Conservation (phyloP, 1,284 basidiomycete species). For the Moesziomyces antarcticus region DNA sequence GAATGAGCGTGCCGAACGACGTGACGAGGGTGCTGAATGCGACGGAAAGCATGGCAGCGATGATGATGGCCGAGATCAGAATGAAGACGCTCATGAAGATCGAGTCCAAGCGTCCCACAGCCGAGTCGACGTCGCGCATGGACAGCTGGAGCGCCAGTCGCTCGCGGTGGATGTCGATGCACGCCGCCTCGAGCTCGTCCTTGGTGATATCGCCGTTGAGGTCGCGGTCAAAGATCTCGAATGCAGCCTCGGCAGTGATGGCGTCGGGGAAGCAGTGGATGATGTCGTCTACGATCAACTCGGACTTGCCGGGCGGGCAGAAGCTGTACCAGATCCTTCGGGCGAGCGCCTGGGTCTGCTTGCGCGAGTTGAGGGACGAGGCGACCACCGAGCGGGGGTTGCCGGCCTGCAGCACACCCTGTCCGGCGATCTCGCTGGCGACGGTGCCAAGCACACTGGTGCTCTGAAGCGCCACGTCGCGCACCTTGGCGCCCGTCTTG, state of each 20-base stretch:
- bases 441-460: constrained; percentile 69
- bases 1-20: constrained; percentile 82
- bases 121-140: constrained; percentile 90
- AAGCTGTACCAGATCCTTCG: constrained; percentile 89
- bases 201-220: constrained; percentile 80
- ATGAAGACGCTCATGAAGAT: constrained; percentile 72
- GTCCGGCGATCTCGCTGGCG: constrained; percentile 73
- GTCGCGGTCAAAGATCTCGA: constrained; percentile 85
- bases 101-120: constrained; percentile 72
- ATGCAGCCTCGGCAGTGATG: constrained; percentile 70
- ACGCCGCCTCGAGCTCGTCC: constrained; percentile 82
- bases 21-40: constrained; percentile 80
- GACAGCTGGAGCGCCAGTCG: constrained; percentile 84
- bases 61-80: constrained; percentile 77
- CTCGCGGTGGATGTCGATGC: constrained; percentile 84
- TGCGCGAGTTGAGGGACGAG: constrained; percentile 67
- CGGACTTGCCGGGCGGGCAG: constrained; percentile 69
- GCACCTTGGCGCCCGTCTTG: constrained; percentile 46
- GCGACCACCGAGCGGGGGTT: constrained; percentile 47
- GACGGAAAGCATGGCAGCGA: constrained; percentile 72
- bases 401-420: constrained; percentile 75
- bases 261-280: constrained; percentile 75
- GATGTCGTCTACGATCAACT: constrained; percentile 78
- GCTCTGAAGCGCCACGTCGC: constrained; percentile 69
- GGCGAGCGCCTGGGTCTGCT: constrained; percentile 86